Evolutionary conservation across 2,329 filamentous ascomycete genomes (phyloP).

Genomic region (Fusarium tupiense): DNA sequence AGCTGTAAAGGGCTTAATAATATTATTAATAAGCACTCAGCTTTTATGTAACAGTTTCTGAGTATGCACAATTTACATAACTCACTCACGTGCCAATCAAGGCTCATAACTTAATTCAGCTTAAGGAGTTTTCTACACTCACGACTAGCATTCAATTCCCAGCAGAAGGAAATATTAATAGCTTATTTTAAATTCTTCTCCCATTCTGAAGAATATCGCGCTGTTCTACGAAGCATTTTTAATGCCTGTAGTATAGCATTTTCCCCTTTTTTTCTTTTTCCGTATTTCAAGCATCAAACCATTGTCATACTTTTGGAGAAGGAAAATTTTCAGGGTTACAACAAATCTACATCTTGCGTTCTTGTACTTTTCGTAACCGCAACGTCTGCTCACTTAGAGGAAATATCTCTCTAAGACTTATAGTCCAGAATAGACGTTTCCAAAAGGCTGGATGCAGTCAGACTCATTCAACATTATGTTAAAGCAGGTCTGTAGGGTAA

Average conservation of each 20-base stretch:
- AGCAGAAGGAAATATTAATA: accelerated
- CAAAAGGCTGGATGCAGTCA: not conserved
- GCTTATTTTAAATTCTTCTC: accelerated
- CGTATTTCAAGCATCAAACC: accelerated
- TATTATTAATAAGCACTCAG: not conserved
- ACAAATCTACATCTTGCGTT: accelerated
- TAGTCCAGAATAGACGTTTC: not conserved
- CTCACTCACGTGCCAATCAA: not conserved
- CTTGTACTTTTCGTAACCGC: accelerated
- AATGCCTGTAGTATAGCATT: accelerated
- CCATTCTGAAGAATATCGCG: accelerated
- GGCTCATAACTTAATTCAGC: accelerated
- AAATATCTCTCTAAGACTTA: accelerated
- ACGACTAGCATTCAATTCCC: not conserved
- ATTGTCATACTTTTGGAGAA: accelerated
- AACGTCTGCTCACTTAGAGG: accelerated
- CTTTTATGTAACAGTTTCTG: not conserved
- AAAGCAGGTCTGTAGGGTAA: not conserved
- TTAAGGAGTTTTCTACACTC: accelerated
- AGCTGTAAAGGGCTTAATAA: not conserved
- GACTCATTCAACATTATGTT: not conserved
- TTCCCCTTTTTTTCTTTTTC: accelerated
- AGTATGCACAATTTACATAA: not conserved
- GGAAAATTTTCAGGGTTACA: accelerated
- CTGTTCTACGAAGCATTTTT: accelerated